phyloP scores from a whole-genome alignment of 768 basidiomycete genomes.

The Mycena leptocephala region DNA sequence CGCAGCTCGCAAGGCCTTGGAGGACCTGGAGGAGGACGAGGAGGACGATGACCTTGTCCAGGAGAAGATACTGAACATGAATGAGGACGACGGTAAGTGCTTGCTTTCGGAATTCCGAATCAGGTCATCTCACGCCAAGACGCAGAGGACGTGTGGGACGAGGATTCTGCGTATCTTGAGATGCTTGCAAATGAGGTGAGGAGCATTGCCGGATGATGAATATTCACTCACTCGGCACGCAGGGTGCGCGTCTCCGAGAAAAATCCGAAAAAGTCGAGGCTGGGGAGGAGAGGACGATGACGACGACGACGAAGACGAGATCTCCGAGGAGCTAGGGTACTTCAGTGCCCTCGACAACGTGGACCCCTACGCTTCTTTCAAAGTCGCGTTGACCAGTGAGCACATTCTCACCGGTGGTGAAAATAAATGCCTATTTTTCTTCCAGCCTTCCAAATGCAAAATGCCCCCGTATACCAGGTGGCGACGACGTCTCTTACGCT shows the following conservation, averaged over 20 bases:
- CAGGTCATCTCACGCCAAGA: slow-evolving; percentile 19
- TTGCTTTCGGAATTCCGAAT: background rate
- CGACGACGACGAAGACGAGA: slow-evolving; percentile 69
- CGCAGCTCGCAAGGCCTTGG: slow-evolving; percentile 74
- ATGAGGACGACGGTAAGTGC: slow-evolving; percentile 75
- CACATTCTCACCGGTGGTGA: slow-evolving; percentile 24
- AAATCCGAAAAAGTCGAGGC: slow-evolving; percentile 68
- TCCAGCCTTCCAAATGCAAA: slow-evolving; percentile 84
- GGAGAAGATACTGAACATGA: slow-evolving; percentile 73
- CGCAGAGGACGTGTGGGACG: slow-evolving; percentile 91
- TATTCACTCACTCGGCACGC: slow-evolving; percentile 1
- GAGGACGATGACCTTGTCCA: slow-evolving; percentile 66
- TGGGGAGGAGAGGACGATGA: slow-evolving; percentile 66
- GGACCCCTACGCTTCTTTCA: slow-evolving; percentile 85
- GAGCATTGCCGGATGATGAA: slow-evolving; percentile 8
- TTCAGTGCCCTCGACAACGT: slow-evolving; percentile 88
- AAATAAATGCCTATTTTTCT: slow-evolving; percentile 1
- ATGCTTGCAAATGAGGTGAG: slow-evolving; percentile 86
- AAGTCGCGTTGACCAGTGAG: slow-evolving; percentile 83
- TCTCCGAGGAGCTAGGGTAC: slow-evolving; percentile 90
- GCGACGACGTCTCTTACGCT: slow-evolving; percentile 80
- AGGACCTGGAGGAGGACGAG: slow-evolving; percentile 61
- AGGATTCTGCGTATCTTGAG: slow-evolving; percentile 91
- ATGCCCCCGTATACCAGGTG: slow-evolving; percentile 76
- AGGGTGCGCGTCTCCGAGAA: slow-evolving; percentile 85